Evolutionary conservation across 1,284 basidiomycete species (phyloP).

Genomic region (Neolentinus lepideus): DNA sequence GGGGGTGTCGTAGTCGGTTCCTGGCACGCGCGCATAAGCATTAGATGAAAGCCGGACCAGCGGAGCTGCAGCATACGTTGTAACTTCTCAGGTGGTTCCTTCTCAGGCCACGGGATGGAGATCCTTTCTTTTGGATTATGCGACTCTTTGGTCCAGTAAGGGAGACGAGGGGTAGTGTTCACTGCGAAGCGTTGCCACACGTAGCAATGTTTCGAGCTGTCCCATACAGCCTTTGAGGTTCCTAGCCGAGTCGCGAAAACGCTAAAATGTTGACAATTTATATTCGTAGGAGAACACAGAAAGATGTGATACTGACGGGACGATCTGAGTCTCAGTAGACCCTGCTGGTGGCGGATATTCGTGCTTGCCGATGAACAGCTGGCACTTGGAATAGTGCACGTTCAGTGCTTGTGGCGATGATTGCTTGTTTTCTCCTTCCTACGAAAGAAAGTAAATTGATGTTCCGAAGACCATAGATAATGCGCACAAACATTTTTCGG

Average conservation of each 20-base stretch:
- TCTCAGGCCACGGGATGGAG: constrained; percentile 63
- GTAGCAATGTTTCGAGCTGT: constrained; percentile 39
- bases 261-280: constrained; percentile 25
- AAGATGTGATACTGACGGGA: constrained; percentile 1
- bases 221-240: constrained; percentile 51
- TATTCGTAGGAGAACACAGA: background rate
- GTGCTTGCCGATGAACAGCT: constrained; percentile 64
- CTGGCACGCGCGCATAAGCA: constrained; percentile 24
- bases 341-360: constrained; percentile 43
- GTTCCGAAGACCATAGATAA: background rate
- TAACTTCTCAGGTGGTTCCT: constrained; percentile 30
- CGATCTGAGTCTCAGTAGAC: background rate
- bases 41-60: constrained; percentile 2
- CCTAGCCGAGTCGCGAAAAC: constrained; percentile 70
- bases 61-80: constrained; percentile 33
- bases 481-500: constrained; percentile 35
- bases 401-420: constrained; percentile 26
- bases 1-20: constrained; percentile 50
- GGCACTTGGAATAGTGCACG: constrained; percentile 72
- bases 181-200: constrained; percentile 64
- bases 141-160: constrained; percentile 32
- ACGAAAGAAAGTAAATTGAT: constrained; percentile 3
- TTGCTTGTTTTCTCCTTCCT: constrained; percentile 18
- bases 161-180: constrained; percentile 52
- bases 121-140: constrained; percentile 19